Percentiles rank a stretch among this genome's conserved stretches.
Conservation (phyloP, 2,329 filamentous ascomycete species). For the Aspergillus fumigatus region DNA sequence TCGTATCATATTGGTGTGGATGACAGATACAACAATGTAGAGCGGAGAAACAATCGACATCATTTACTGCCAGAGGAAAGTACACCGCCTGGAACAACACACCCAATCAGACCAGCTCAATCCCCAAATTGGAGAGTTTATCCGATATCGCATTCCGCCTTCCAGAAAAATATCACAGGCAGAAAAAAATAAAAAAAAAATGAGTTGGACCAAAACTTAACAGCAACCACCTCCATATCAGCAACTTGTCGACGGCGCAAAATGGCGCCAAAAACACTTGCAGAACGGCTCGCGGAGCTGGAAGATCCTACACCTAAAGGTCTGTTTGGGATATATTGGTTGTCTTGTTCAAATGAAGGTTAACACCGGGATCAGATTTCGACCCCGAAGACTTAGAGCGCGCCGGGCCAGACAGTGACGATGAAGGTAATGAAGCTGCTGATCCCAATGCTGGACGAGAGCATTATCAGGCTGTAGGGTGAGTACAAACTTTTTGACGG, state of each 20-base stretch:
- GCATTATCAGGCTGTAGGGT: conserved; percentile 78
- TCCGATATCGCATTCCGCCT: conserved; percentile 14
- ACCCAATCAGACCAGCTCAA: neutral
- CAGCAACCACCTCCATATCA: conserved; percentile 10
- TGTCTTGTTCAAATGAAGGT: neutral
- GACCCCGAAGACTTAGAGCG: conserved; percentile 70
- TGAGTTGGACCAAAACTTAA: conserved; percentile 13
- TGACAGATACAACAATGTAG: neutral
- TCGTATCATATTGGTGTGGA: conserved; percentile 23
- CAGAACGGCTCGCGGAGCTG: conserved; percentile 58
- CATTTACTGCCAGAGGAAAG: conserved; percentile 17
- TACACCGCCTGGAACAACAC: conserved; percentile 15
- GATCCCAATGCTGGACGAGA: conserved; percentile 63
- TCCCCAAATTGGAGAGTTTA: neutral
- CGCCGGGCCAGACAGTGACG: conserved; percentile 52
- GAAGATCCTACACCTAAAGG: conserved; percentile 61
- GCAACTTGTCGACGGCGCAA: conserved; percentile 4
- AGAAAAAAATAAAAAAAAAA: conserved; percentile 21
- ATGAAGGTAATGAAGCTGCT: conserved; percentile 46
- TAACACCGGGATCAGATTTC: conserved; percentile 54
- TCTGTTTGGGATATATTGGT: conserved; percentile 28
- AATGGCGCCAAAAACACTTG: conserved; percentile 50
- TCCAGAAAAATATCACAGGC: conserved; percentile 10
- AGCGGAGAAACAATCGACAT: neutral
- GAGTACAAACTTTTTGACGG: conserved; percentile 19